Base-by-base conservation (phyloP, 306 rosid species). In the Prunus armeniaca region DNA sequence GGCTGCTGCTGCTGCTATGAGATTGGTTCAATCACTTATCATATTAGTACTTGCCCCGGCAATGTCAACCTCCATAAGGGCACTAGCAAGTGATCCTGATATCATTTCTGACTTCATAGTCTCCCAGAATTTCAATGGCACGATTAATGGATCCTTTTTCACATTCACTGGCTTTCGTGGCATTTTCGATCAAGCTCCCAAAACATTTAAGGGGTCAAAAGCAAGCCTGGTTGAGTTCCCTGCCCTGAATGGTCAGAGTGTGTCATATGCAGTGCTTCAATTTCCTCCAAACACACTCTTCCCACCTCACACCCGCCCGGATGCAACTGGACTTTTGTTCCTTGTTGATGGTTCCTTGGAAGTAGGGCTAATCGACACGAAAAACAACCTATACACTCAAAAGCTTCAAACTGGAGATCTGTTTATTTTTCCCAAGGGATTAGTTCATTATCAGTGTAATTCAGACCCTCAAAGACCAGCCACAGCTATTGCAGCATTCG, bases 371-470 rank as follows among this genome's bases (percentile, higher is more conserved):
- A 74, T 82, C 9, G 80, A 85, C 61, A 73, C 82, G 0, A 64
- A 30, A 17, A 50, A 49, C 41, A 43, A n/a, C 8, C 73, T 79
- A 9, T 76, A 76, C 34, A 82, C 65, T 0, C 77, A 58, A 64
- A 76, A 18, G 41, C 82, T 82, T 73, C 58, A 76, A 52, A 67
- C 69, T 1, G 84, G 86, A 20, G 84, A 85, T 22, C 0, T 74
- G 41, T 82, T 85, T 38, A 34, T 82, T 12, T 85, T 82, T 38
- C 86, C 82, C 0, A 79, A 79, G 41, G 88, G 82, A 1, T 30
- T 85, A 58, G 63, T 85, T 2, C 86, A 79, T 58, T 79, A 79
- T 65, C 80, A 85, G 69, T 79, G 76, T 34, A 82, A 82, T 27
- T 9, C 58, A 0, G 32, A 77, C 43, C 30, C 46, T 17, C 9